Base-by-base conservation (phyloP, 1,139 yeast species). In the Yamadazyma trypodendri region DNA sequence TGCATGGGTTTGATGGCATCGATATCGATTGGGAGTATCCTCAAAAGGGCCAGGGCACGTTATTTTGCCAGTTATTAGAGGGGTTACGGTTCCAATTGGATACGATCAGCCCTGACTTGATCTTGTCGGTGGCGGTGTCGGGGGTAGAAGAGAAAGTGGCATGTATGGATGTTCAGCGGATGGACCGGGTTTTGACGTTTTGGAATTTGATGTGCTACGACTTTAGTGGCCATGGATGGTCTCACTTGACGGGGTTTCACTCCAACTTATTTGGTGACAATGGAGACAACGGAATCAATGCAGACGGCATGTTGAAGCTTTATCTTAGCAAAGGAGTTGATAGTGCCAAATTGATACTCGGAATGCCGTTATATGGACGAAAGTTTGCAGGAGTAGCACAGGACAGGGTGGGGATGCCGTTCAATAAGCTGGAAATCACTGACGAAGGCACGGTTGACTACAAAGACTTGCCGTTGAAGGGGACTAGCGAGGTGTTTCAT, bases 11-110 rank as follows among this genome's bases (percentile, higher is more conserved):
- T 51, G 97, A 92, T 56, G 97, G 98, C 0, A 67, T 92, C 35
- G 98, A 92, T 57, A 63, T 92, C 24, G 98, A 92, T 60, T 92
- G 97, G 97, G 98, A 92, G 57, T 90, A 83, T 49, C 96, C 97
- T 0, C 56, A 61, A 16, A 68, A 60, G 2, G 49, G 55, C 1
- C 82, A 86, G 43, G 78, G 79, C 1, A 39, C 48, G 1, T 55
- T 58, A 34, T 71, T 81, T 41, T 66, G 77, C 1, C 56, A 59
- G 10, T 49, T 87, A 25, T 58, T 85, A 9, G 51, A 50, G 21
- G 48, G 43, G 10, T 51, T 86, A 12, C 66, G 84, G 30, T 35
- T 27, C 0, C 61, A 56, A 24, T 55, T 86, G 40, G 66, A 72
- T 42, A 35, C 44, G 8, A 28, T 52, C 3, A 38, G 44, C 3